Evolutionary conservation across 1,284 basidiomycete species (phyloP), one percentile per base, ranked within the genome.

Genomic region (Anthracocystis panici-leucophaei): DNA sequence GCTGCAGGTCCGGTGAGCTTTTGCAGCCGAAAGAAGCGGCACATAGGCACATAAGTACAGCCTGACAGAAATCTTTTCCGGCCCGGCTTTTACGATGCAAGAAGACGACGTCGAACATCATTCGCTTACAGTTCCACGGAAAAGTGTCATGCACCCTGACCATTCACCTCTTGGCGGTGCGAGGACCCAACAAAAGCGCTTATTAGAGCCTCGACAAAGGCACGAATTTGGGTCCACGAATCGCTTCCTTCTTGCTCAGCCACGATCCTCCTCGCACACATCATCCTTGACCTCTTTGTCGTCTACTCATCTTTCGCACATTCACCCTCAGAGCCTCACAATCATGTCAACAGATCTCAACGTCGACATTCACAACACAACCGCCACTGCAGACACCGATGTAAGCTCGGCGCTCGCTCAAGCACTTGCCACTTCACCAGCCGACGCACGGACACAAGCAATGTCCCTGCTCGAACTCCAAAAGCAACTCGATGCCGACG

Each of bases 401-500:
- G 59, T 72, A 33, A 61, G 54, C 40, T 44, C 68, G 2, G 51
- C 35, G 14, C 74, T 76, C 12, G 35, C 62, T 0, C 45, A 49
- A 31, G 69, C 74, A 7, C 51, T 72, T 4, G 56, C 74, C 6
- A 65, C 69, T 20, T 45, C 58, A 5, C 42, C 75, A 7, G 31
- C 35, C 27, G 5, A 60, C 2, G 75, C 75, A 23, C 62, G 75
- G 5, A 21, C 56, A 2, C 63, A 74, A 51, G 75, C 75, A n/a
- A 65, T 70, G 54, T 29, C 51, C 1, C 45, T 77, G 8, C 48
- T 73, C 25, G 38, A 64, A 35, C 54, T 73, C 1, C 50, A 59
- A 41, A 74, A 78, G 46, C 64, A 73, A 53, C 49, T 81, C 44
- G 72, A 77, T n/a, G 54, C 40, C 12, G 62, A 72, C 51, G 54